phyloP scores from a whole-genome alignment of 2,329 filamentous ascomycete species.

The Mariannaea sp. region DNA sequence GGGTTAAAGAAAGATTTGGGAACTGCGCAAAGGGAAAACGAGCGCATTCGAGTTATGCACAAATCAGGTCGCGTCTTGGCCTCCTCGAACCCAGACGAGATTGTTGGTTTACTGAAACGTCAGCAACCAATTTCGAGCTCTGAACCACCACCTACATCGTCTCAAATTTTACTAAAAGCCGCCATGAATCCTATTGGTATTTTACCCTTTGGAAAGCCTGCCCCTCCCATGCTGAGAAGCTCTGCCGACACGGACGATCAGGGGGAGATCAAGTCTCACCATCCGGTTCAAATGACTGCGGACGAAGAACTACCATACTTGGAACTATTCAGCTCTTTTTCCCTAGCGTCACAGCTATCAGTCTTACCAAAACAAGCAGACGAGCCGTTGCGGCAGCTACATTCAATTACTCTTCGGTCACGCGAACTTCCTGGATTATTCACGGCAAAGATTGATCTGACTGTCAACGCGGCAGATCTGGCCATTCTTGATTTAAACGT shows the following conservation, averaged over 20 bases:
- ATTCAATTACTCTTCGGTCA: conserved; percentile 58
- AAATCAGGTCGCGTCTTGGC: conserved; percentile 46
- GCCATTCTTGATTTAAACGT: conserved; percentile 59
- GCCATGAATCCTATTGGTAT: conserved; percentile 58
- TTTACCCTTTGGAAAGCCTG: conserved; percentile 54
- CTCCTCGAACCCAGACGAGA: conserved; percentile 42
- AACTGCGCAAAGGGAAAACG: conserved; percentile 61
- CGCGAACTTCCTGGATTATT: conserved; percentile 57
- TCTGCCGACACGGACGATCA: conserved; percentile 40
- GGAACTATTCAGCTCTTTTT: conserved; percentile 71
- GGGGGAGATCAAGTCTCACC: conserved; percentile 62
- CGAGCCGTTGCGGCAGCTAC: conserved; percentile 54
- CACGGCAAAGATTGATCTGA: conserved; percentile 60
- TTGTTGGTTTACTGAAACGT: conserved; percentile 48
- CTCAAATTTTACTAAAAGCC: conserved; percentile 52
- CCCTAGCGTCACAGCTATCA: conserved; percentile 60
- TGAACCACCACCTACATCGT: conserved; percentile 35
- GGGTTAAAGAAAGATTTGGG: conserved; percentile 63
- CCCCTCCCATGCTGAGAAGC: conserved; percentile 31
- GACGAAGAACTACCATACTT: conserved; percentile 71
- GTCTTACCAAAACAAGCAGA: conserved; percentile 46
- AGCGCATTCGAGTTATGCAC: conserved; percentile 53
- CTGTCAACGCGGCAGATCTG: conserved; percentile 58
- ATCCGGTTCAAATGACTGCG: conserved; percentile 65
- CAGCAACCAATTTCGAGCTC: conserved; percentile 47